Conservation (phyloP, 208 protist genomes). For the Leptomonas seymouri region DNA sequence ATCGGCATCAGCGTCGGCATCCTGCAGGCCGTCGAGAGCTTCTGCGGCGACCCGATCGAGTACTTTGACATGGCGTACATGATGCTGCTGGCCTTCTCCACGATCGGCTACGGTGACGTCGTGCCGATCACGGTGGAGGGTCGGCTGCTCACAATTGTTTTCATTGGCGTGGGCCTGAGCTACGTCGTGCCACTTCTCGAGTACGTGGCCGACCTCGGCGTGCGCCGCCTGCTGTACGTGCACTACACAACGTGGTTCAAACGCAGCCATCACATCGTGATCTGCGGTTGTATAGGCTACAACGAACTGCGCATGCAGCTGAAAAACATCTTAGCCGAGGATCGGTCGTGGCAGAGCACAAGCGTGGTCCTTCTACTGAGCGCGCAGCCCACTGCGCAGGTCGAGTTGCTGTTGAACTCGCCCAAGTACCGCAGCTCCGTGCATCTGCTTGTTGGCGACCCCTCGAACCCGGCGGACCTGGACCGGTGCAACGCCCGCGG, state of each 20-base stretch:
- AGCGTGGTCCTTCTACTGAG: constrained; percentile 36
- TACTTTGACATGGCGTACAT: constrained; percentile 46
- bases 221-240: constrained; percentile 30
- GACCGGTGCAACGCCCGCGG: constrained; percentile 47
- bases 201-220: constrained; percentile 41
- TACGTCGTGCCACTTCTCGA: constrained; percentile 43
- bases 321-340: constrained; percentile 42
- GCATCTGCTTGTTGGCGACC: constrained; percentile 35
- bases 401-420: constrained; percentile 40
- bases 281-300: constrained; percentile 33
- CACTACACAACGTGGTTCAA: constrained; percentile 46
- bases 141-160: constrained; percentile 38
- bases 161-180: constrained; percentile 40
- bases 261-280: constrained; percentile 35
- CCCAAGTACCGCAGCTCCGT: constrained; percentile 44
- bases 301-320: constrained; percentile 45
- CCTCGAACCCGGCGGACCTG: constrained; percentile 25
- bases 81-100: constrained; percentile 45
- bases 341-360: constrained; percentile 35
- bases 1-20: constrained; percentile 45
- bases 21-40: constrained; percentile 44
- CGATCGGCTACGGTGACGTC: constrained; percentile 45
- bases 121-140: constrained; percentile 31
- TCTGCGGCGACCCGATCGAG: constrained; percentile 39
- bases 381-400: constrained; percentile 33